Evolutionary conservation across 2,329 filamentous ascomycete species (phyloP), one percentile per base, ranked within the genome.

Genomic region (Claviceps cyperi): DNA sequence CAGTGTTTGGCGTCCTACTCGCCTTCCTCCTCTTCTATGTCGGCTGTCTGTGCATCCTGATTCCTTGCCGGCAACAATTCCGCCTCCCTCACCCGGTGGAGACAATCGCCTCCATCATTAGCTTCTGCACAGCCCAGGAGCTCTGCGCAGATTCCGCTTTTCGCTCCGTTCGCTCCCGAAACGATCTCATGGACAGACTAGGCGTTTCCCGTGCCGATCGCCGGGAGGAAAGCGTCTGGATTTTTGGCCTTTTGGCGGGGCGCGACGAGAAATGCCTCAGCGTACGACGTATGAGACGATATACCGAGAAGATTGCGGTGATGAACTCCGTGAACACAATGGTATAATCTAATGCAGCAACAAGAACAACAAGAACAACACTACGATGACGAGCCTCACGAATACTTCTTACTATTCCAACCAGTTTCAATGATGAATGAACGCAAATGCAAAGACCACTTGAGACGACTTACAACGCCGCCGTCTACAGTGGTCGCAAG

Each of bases 21-120:
- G 77, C 77, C 43, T 78, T 92, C 59, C 76, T 88, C 3, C 70
- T 80, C 22, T 65, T 94, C 22, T 91, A 85, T 66, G 71, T 82
- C 11, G 56, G 80, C n/a, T 80, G 75, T 13, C 70, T 91, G 47
- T 61, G 77, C 41, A 65, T 77, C 5, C 67, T 87, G 51, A 68
- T 84, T 57, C 83, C 83, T 0, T 67, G 71, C 13, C 75, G 85
- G 14, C 67, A 71, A 41, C 70, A 74, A 39, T 78, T 81, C 56
- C 71, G 81, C 41, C 75, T 94, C 1, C 87, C 88, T 0, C 88
- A 94, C 61, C 74, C 75, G 5, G 80, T 86, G 40, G 77, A 75
- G 53, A 86, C 77, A 45, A 72, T 94, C 17, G 84, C 85, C 1
- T 87, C 90, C 62, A 72, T 90, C 21, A 76, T 94, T 57, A 83